These are phyloP conservation scores for Mycocentrospora acerina DNA, from an alignment of 2,329 filamentous ascomycete genomes.

Conservation along the genomic window DNA sequence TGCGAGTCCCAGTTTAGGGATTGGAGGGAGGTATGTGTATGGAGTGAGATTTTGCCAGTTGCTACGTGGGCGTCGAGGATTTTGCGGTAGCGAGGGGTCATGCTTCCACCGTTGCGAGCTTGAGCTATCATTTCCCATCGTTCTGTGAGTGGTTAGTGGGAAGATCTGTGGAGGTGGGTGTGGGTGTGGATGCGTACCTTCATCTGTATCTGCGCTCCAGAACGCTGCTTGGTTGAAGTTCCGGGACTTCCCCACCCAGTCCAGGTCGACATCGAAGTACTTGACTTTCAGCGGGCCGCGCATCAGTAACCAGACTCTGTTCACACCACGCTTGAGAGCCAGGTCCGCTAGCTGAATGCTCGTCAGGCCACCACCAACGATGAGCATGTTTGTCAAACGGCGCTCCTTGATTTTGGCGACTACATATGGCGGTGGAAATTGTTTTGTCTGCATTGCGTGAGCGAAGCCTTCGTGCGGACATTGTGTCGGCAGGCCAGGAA, in stretches of 20 bases:
- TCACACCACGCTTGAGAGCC: constrained; percentile 64
- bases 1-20: constrained; percentile 53
- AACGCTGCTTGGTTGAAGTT: constrained; percentile 76
- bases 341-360: constrained; percentile 73
- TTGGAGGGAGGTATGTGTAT: constrained; percentile 59
- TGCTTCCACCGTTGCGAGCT: constrained; percentile 74
- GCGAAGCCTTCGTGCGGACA: constrained; percentile 53
- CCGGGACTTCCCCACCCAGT: constrained; percentile 81
- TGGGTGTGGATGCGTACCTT: constrained; percentile 43
- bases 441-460: constrained; percentile 65
- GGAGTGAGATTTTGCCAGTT: constrained; percentile 55
- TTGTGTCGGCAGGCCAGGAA: constrained; percentile 43
- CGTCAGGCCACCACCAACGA: constrained; percentile 76
- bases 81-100: constrained; percentile 69
- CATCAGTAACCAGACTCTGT: constrained; percentile 70
- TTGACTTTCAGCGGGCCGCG: constrained; percentile 64
- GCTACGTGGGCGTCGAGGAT: constrained; percentile 63
- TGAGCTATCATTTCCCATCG: constrained; percentile 64
- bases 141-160: constrained; percentile 44
- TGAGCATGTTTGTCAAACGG: constrained; percentile 60
- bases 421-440: constrained; percentile 59
- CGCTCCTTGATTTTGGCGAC: constrained; percentile 52
- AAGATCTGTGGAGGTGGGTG: not conserved
- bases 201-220: constrained; percentile 72
- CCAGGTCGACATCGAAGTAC: constrained; percentile 73